These are phyloP conservation scores for Diaporthe capsici DNA, from an alignment of 2,329 filamentous ascomycete genomes.

Conservation along the genomic window DNA sequence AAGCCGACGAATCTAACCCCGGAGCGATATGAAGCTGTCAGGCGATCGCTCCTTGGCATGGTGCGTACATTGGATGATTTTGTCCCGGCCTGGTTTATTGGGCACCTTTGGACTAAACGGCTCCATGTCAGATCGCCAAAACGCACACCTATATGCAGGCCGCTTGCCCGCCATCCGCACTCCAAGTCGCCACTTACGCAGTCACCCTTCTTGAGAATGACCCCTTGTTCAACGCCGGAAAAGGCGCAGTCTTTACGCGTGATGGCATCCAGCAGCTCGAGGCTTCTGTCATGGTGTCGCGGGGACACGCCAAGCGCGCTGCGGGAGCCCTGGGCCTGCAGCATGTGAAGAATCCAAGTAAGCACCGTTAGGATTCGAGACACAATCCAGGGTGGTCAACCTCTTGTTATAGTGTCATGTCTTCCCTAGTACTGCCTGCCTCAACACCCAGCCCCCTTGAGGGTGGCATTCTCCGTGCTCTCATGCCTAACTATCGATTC, in stretches of 20 bases:
- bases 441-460: too few species aligned
- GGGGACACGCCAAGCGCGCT: constrained; percentile 79
- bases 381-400: neutral
- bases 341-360: constrained; percentile 80
- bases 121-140: constrained; percentile 55
- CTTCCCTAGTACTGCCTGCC: too few species aligned
- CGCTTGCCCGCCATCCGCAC: constrained; percentile 60
- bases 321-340: constrained; percentile 82
- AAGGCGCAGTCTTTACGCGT: constrained; percentile 88
- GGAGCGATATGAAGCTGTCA: constrained; percentile 70
- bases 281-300: constrained; percentile 87
- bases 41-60: constrained; percentile 72
- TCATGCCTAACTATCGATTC: neutral
- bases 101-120: neutral
- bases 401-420: too few species aligned
- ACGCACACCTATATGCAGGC: constrained; percentile 63
- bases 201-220: constrained; percentile 84
- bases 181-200: constrained; percentile 82
- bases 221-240: constrained; percentile 86
- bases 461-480: too few species aligned
- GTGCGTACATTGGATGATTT: constrained; percentile 55
- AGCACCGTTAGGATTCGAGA: neutral
- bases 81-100: too few species aligned
- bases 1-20: constrained; percentile 70
- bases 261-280: constrained; percentile 89